Conservation (phyloP, 208 protist species). For the Leishmania martiniquensis region DNA sequence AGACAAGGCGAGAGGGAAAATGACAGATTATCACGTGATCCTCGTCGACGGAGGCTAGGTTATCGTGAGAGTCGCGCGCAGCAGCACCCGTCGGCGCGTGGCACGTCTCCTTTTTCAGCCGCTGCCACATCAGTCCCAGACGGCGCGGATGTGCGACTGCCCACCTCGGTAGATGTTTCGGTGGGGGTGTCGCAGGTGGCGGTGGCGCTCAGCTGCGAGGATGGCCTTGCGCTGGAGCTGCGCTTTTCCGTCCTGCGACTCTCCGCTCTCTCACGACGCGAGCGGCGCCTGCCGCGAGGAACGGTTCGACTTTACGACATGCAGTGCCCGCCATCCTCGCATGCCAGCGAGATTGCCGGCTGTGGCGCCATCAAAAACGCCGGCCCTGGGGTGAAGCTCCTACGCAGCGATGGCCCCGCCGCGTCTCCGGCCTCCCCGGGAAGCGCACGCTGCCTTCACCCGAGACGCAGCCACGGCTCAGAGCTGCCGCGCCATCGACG, state of each 20-base stretch:
- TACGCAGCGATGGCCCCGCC: background rate
- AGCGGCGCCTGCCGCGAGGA: slow-evolving; percentile 10
- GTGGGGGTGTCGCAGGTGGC: slow-evolving; percentile 42
- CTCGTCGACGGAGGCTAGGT: background rate
- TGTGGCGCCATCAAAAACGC: background rate
- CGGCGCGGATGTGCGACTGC: slow-evolving; percentile 33
- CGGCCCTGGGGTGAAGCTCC: background rate
- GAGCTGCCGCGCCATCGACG: background rate
- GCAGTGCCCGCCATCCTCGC: slow-evolving; percentile 1
- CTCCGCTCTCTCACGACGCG: slow-evolving; percentile 13
- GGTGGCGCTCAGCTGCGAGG: slow-evolving; percentile 61
- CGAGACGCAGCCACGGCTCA: background rate
- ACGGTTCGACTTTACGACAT: slow-evolving; percentile 17
- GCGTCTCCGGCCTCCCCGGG: background rate
- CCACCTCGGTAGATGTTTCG: slow-evolving; percentile 69
- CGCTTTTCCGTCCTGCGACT: slow-evolving; percentile 36
- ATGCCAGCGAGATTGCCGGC: background rate
- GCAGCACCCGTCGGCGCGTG: background rate
- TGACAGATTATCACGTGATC: too few relatives aligned
- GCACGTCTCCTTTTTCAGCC: background rate
- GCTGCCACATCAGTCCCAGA: background rate
- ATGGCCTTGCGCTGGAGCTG: slow-evolving; percentile 76
- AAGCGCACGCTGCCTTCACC: too few relatives aligned
- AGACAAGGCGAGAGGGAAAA: background rate
- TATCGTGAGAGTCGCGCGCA: background rate